phyloP scores from a whole-genome alignment of 805 yeast genomes.

The Dipodascopsis uninucleata region DNA sequence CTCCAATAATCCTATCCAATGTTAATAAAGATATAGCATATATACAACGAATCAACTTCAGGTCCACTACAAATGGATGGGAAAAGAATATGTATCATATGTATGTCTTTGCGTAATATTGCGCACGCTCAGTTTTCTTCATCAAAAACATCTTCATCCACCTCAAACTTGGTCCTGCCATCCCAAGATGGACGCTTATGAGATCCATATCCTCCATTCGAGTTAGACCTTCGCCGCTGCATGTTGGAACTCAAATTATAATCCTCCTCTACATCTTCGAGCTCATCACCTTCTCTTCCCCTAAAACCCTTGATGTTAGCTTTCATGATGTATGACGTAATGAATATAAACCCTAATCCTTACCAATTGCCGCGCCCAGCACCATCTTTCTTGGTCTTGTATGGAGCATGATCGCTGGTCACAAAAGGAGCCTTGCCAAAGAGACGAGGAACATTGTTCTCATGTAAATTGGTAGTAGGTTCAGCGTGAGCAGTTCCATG shows the following conservation, averaged over 20 bases:
- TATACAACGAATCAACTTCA: too few relatives aligned
- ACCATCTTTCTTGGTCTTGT: constrained; percentile 29
- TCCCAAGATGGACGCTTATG: constrained; percentile 24
- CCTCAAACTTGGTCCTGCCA: constrained; percentile 9
- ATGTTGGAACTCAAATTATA: constrained; percentile 26
- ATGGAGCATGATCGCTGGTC: constrained; percentile 15
- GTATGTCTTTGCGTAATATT: too few relatives aligned
- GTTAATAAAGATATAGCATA: too few relatives aligned
- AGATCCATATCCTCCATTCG: constrained; percentile 27
- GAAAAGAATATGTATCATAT: too few relatives aligned
- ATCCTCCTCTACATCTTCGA: constrained; percentile 29
- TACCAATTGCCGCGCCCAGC: constrained; percentile 33
- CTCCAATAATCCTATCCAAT: too few relatives aligned
- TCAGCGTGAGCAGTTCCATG: constrained; percentile 14
- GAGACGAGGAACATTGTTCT: constrained; percentile 24
- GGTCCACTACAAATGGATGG: too few relatives aligned
- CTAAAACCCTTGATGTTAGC: constrained; percentile 2
- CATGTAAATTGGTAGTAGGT: constrained; percentile 2
- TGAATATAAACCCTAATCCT: background rate
- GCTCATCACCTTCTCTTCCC: constrained; percentile 32
- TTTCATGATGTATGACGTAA: background rate
- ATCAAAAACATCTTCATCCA: constrained; percentile 28
- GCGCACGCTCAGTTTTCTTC: constrained; percentile 26
- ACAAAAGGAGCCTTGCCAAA: constrained; percentile 26
- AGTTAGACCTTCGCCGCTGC: constrained; percentile 31